A percentile compares a stretch with the other conserved stretches of the same genome.
Conservation (phyloP, 164 flowering plant genomes). For the Houttuynia cordata region DNA sequence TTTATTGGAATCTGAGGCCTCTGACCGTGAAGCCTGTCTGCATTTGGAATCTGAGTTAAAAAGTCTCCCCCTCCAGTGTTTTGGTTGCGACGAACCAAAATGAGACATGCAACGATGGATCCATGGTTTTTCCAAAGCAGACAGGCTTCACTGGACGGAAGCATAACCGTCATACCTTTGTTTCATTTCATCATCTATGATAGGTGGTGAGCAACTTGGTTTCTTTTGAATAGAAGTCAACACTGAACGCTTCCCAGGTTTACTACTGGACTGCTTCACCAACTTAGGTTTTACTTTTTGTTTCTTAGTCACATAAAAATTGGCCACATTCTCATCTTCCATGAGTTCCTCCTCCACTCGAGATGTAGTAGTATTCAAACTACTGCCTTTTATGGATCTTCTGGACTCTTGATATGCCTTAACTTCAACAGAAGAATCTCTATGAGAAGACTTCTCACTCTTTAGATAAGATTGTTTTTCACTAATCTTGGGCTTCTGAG, state of each 20-base stretch:
- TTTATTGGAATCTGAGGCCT: too few species aligned
- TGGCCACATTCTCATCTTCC: slow-evolving; percentile 8
- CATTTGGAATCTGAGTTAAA: too few species aligned
- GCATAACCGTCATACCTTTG: slow-evolving; percentile 26
- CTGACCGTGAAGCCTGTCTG: too few species aligned
- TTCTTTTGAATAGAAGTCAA: slow-evolving; percentile 15
- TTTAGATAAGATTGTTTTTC: slow-evolving; percentile 4
- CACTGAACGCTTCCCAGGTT: slow-evolving; percentile 6
- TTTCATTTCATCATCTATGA: slow-evolving; percentile 34
- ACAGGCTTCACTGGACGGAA: too few species aligned
- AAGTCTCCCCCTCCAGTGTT: too few species aligned
- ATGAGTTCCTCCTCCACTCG: neutral
- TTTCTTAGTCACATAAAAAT: too few species aligned
- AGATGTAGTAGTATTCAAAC: neutral
- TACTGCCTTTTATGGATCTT: too few species aligned
- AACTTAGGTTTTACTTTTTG: slow-evolving; percentile 6
- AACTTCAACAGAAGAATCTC: too few species aligned
- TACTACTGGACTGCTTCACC: slow-evolving; percentile 8
- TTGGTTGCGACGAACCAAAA: too few species aligned
- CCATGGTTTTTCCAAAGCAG: too few species aligned
- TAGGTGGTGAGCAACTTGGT: slow-evolving; percentile 8
- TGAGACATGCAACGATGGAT: too few species aligned
- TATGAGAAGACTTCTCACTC: neutral
- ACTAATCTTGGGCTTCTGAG: slow-evolving; percentile 8
- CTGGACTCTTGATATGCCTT: neutral